These are phyloP conservation scores for Kregervanrija fluxuum DNA, from an alignment of 805 yeast species.

Conservation along the genomic window DNA sequence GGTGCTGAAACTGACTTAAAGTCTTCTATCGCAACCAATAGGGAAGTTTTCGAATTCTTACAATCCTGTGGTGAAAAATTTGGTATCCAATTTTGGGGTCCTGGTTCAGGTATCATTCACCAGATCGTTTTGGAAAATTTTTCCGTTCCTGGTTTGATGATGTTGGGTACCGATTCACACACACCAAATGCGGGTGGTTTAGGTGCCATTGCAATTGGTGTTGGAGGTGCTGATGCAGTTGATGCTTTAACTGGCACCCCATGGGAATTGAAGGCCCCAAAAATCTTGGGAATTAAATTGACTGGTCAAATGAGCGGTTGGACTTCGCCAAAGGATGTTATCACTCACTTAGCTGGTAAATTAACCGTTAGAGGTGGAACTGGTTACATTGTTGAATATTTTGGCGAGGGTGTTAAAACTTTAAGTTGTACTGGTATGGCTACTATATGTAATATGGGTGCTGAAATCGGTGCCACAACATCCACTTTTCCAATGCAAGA, in stretches of 20 bases:
- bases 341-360: conserved; percentile 86
- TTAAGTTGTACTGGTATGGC: conserved; percentile 99
- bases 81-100: conserved; percentile 98
- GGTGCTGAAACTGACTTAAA: conserved; percentile 84
- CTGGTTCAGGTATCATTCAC: conserved; percentile 97
- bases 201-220: conserved; percentile 97
- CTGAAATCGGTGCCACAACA: conserved; percentile 98
- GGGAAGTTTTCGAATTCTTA: conserved; percentile 91
- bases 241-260: conserved; percentile 92
- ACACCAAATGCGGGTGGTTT: conserved; percentile 98
- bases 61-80: conserved; percentile 87
- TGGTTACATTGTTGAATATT: conserved; percentile 92
- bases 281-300: conserved; percentile 88
- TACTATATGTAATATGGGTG: conserved; percentile 99
- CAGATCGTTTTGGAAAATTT: conserved; percentile 95
- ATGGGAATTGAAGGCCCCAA: conserved; percentile 98
- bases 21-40: conserved; percentile 81
- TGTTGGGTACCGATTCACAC: conserved; percentile 96
- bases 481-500: conserved; percentile 95
- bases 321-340: conserved; percentile 96
- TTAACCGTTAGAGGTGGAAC: conserved; percentile 98
- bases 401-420: conserved; percentile 89
- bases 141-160: conserved; percentile 95
- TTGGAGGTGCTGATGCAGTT: conserved; percentile 99
- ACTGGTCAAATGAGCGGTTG: conserved; percentile 91